Evolutionary conservation across 2,329 filamentous ascomycete genomes (phyloP).

Genomic region (Paramyrothecium sp.): DNA sequence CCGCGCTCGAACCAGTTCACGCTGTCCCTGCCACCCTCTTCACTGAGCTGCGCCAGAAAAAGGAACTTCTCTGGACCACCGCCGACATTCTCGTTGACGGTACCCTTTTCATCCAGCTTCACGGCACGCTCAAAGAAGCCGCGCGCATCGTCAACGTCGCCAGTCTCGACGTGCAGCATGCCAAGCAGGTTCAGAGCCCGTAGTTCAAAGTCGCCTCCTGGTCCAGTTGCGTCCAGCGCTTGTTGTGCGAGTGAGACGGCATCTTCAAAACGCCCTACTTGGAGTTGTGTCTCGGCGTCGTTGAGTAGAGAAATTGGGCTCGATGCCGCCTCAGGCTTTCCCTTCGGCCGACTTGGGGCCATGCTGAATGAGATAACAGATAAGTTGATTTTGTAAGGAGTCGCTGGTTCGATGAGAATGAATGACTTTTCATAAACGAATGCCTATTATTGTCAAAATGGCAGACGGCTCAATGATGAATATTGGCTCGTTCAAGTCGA

Average conservation of each 20-base stretch:
- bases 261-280: conserved; percentile 39
- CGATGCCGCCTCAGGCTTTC: conserved; percentile 26
- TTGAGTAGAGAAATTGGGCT: conserved; percentile 27
- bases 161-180: conserved; percentile 78
- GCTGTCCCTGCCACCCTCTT: conserved; percentile 65
- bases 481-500: neutral
- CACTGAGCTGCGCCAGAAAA: conserved; percentile 87
- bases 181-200: conserved; percentile 74
- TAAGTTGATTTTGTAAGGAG: conserved; percentile 1
- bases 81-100: conserved; percentile 66
- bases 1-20: conserved; percentile 69
- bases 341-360: conserved; percentile 40
- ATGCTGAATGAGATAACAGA: conserved; percentile 21
- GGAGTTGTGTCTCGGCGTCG: conserved; percentile 40
- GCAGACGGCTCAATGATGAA: neutral
- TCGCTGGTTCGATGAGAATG: too few species aligned
- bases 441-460: neutral
- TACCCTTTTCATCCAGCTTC: conserved; percentile 73
- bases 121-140: conserved; percentile 72
- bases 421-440: too few species aligned
- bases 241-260: conserved; percentile 37
- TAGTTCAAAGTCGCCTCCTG: conserved; percentile 51
- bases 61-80: conserved; percentile 93
- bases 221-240: conserved; percentile 42
- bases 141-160: conserved; percentile 75